Base-by-base conservation (phyloP, 2,329 filamentous ascomycete species). In the Trichoderma oligosporum region DNA sequence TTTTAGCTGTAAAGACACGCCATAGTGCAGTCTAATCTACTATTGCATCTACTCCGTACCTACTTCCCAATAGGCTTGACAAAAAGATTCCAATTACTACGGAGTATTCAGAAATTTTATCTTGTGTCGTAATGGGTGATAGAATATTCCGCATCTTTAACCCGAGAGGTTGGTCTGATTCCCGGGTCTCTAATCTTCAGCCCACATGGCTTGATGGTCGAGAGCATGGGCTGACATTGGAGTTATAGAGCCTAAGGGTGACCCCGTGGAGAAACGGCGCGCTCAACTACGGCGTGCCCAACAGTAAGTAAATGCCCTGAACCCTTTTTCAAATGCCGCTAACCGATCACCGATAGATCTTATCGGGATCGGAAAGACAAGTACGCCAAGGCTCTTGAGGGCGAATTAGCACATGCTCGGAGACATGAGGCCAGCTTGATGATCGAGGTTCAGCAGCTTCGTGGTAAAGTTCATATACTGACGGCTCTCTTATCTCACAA, bases 71-170 rank as follows among this genome's bases (percentile, higher is more conserved):
- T 36, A 29, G 39, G 29, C 29, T 8, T 24, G 44, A 4, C 20
- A 33, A 25, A 7, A 14, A 16, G 45, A 8, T n/a, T 16, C 22
- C 12, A 2, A 4, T n/a, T 44, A n/a, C 12, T 22, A n/a, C 22
- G 1, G n/a, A n/a, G n/a, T 36, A 8, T 39, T 44, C 39, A 41
- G 38, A 5, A 41, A 7, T 20, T 8, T 18, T 18, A 27, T 16
- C 9, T 35, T 18, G 18, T 18, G 29, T 31, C 24, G 35, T 38
- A 39, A 66, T 66, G 64, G 35, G 56, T 29, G 61, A 57, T 29
- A 46, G 24, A 36, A 68, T 71, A 25, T 71, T 71, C 25, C 67
- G 67, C 18, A 70, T 71, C 3, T 71, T 71, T n/a, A 71, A 70
- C 7, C 69, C 69, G 6, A 58, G 53, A 14, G 68, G 49, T 53